Base-by-base conservation (phyloP, 108 stramenopile species). In the Poteriospumella lacustris region DNA sequence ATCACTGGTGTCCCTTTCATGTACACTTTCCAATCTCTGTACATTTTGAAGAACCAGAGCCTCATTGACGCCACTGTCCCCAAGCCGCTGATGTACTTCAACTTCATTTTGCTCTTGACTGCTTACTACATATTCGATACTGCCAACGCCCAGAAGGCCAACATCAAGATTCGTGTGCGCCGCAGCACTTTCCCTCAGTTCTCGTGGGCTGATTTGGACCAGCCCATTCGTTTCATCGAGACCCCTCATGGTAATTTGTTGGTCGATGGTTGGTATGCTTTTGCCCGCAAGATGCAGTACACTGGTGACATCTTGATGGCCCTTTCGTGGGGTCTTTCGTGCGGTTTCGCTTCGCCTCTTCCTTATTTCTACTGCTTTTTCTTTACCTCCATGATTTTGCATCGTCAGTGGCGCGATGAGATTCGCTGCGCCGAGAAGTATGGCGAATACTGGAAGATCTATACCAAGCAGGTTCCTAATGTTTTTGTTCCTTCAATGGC, bases 121-220 rank as follows among this genome's bases (percentile, higher is more conserved):
- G 88, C 87, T 0, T 89, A 89, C 70, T 87, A 85, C 41, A 85
- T 89, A 28, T 89, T 85, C 80, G 88, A 89, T 41, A 85, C 85
- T 0, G 88, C 88, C 60, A 89, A 89, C 60, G 68, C 79, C 38
- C 88, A 89, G 42, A 89, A 89, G 84, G 86, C 86, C 78, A 72
- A 85, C 9, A 86, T 86, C 60, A 83, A 87, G 24, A 85, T 87
- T 76, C 78, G 58, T 58, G 72, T 87, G 1, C 77, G 83, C 39
- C 79, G 88, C n/a, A 72, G 68, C 24, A 60, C 87, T 31, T 87
- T 87, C 67, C 88, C 88, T 19, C 88, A 89, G 62, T 58, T 89
- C 2, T 86, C 88, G 12, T 87, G 85, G 83, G 87, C 81, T 5
- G 80, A 78, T 36, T 76, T 87, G 34, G 68, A 83, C 12, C 77